Percentiles rank a stretch among this genome's conserved stretches.
Evolutionary conservation across 768 basidiomycete species (phyloP).

Genomic region (Lyophyllum decastes): DNA sequence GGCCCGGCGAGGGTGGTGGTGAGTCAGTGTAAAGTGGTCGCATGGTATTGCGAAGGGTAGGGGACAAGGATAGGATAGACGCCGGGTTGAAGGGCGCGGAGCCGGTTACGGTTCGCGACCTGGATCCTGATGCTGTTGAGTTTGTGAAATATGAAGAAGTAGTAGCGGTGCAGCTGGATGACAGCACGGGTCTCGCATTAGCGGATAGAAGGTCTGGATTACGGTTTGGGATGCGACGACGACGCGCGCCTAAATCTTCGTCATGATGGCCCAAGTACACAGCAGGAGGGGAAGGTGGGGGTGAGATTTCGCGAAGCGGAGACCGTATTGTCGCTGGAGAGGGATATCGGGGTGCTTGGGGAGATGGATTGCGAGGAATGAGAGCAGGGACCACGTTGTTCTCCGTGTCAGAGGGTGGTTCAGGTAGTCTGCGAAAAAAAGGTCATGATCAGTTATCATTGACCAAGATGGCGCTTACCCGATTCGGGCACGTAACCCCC

Average conservation of each 20-base stretch:
- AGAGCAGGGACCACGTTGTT: conserved; percentile 8
- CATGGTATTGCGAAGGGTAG: conserved; percentile 12
- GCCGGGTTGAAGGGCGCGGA: conserved; percentile 5
- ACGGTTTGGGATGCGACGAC: conserved; percentile 34
- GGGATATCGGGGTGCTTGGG: conserved; percentile 13
- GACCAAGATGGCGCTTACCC: conserved; percentile 50
- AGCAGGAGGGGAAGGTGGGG: conserved; percentile 28
- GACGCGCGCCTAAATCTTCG: conserved; percentile 36
- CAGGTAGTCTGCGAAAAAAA: conserved; percentile 25
- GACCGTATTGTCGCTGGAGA: conserved; percentile 25
- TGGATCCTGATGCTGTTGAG: background rate
- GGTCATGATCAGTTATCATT: conserved; percentile 8
- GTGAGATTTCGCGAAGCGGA: conserved; percentile 41
- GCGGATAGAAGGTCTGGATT: conserved; percentile 1
- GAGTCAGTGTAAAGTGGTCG: conserved; percentile 9
- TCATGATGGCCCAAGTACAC: conserved; percentile 34
- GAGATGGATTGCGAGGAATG: conserved; percentile 11
- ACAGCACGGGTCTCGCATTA: background rate
- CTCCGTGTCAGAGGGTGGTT: conserved; percentile 16
- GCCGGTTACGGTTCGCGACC: conserved; percentile 7
- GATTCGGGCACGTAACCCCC: conserved; percentile 60
- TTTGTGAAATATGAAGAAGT: conserved; percentile 21
- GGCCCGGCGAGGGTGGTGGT: conserved; percentile 7
- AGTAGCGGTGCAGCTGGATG: background rate
- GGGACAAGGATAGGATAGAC: conserved; percentile 18